Evolutionary conservation across 495 filamentous ascomycete species (phyloP), one percentile per base, ranked within the genome.

Genomic region (Aspergillus bridgeri): DNA sequence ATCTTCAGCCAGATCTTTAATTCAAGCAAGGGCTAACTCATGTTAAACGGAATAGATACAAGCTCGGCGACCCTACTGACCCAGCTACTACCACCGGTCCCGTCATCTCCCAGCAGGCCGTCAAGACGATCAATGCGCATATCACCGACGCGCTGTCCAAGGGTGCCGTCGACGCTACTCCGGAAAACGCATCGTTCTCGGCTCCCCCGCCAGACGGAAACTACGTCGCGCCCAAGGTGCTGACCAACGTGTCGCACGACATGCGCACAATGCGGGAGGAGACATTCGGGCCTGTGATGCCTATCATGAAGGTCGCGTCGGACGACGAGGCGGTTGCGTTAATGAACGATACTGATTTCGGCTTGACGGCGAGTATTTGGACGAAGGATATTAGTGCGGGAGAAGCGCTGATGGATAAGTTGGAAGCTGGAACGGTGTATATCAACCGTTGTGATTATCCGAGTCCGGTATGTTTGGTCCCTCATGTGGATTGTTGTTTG

Each of bases 291-390:
- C 94, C 94, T 0, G 83, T 96, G 25, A 93, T 98, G 64, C 89
- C 94, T 6, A 84, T 98, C 6, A 94, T 94, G 90, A 93, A 90
- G 67, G 94, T 98, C 24, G 82, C 86, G 51, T 75, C 78, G 56
- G 94, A 98, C 58, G 83, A 82, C 15, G 90, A 97, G 68, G 95
- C 94, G 2, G 74, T 98, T 44, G 61, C 75, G 38, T 69, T 96
- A 49, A 97, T 98, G 91, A 98, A 98, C 61, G 92, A 97, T 62
- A 93, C 89, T 70, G 85, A 96, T 54, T 95, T 94, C 66, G 94
- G 94, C 2, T 79, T 98, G 53, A 97, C 95, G 2, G 93, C 91
- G n/a, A 96, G 91, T 65, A 91, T 98, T 42, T 98, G 94, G 94
- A 97, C 94, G 18, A 96, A 96, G 68, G 92, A 98, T 64, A 82